Percentiles rank a stretch among this genome's conserved stretches.
Evolutionary conservation across 148 eudicot species (phyloP).

Genomic region (Arctostaphylos glauca): DNA sequence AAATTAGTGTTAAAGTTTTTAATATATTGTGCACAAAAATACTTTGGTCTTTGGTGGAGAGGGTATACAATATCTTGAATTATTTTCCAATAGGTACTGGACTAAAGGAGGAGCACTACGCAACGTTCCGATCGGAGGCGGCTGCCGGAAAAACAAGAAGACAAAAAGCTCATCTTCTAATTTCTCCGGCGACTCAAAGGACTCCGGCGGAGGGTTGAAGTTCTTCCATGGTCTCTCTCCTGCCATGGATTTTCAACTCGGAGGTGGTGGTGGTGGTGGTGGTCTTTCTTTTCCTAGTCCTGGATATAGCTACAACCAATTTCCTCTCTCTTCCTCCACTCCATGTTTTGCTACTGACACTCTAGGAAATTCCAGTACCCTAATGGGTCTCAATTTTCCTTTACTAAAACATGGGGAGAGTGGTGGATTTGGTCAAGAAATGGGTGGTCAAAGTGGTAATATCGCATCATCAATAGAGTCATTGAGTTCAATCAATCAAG

Average conservation of each 20-base stretch:
- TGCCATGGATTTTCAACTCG: constrained; percentile 61
- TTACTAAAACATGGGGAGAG: constrained; percentile 19
- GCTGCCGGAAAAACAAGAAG: constrained; percentile 70
- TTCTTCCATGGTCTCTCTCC: constrained; percentile 51
- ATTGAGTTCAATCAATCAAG: constrained; percentile 77
- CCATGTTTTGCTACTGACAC: constrained; percentile 10
- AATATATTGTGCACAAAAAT: no score
- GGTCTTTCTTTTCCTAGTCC: constrained; percentile 25
- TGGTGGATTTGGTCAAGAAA: constrained; percentile 6
- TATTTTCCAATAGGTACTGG: constrained; percentile 46
- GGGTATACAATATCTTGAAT: neutral
- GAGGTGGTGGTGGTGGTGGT: neutral
- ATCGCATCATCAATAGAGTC: constrained; percentile 71
- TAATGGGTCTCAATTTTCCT: constrained; percentile 28
- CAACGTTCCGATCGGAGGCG: constrained; percentile 89
- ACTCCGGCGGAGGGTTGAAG: constrained; percentile 33
- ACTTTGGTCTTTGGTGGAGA: no score
- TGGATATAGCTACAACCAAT: neutral
- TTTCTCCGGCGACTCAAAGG: constrained; percentile 20
- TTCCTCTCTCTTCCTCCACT: constrained; percentile 26
- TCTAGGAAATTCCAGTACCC: constrained; percentile 2
- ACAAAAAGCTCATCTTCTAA: constrained; percentile 26
- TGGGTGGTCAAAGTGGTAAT: neutral
- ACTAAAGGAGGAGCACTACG: constrained; percentile 90
- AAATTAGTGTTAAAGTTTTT: no score